phyloP scores from a whole-genome alignment of 371 early-diverging fungal species.

The Mucor circinelloides region DNA sequence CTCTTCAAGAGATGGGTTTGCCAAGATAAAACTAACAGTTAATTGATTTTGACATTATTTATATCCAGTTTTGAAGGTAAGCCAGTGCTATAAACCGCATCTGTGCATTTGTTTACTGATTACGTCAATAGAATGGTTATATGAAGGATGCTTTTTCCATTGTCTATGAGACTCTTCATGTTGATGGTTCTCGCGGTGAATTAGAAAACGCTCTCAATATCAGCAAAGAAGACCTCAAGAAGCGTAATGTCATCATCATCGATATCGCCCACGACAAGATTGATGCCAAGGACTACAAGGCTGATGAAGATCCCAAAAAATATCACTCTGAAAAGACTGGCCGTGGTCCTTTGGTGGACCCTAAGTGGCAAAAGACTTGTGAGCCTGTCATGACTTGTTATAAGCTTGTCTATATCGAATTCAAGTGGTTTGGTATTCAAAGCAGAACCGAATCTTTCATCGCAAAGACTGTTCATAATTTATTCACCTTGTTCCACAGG shows the following conservation, averaged over 20 bases:
- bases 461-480: slow-evolving; percentile 32
- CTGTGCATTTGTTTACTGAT: not conserved
- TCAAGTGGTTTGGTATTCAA: slow-evolving; percentile 72
- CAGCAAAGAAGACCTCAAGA: slow-evolving; percentile 43
- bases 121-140: slow-evolving; percentile 53
- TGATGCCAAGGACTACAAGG: slow-evolving; percentile 54
- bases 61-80: slow-evolving; percentile 17
- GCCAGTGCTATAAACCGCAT: not conserved
- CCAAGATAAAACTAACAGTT: not conserved
- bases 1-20: not conserved
- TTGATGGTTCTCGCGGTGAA: slow-evolving; percentile 69
- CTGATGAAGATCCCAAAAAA: slow-evolving; percentile 63
- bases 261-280: slow-evolving; percentile 65
- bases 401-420: slow-evolving; percentile 73
- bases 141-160: slow-evolving; percentile 75
- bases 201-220: slow-evolving; percentile 62
- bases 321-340: slow-evolving; percentile 66
- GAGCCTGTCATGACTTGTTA: slow-evolving; percentile 79
- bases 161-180: slow-evolving; percentile 76
- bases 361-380: slow-evolving; percentile 44
- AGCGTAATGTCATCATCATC: slow-evolving; percentile 62
- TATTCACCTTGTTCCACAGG: slow-evolving; percentile 39
- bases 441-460: slow-evolving; percentile 59
- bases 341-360: slow-evolving; percentile 63
- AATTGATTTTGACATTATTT: not conserved